phyloP scores from a whole-genome alignment of 768 basidiomycete species.

The Ramaria sp. region DNA sequence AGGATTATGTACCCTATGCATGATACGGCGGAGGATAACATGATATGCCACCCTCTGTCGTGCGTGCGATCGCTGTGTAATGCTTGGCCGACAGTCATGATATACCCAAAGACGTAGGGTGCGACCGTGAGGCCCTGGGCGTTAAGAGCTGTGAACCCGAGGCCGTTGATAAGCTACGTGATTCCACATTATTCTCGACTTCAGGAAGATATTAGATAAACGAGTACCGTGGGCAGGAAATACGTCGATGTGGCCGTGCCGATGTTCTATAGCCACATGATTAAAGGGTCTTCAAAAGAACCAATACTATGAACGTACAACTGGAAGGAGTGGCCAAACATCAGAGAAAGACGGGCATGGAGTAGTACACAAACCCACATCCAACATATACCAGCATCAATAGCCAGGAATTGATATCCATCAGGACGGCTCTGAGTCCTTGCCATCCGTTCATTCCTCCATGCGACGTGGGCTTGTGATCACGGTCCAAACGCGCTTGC shows the following conservation, averaged over 20 bases:
- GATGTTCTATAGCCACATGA: constrained; percentile 33
- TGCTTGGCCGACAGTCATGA: constrained; percentile 42
- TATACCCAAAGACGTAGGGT: constrained; percentile 45
- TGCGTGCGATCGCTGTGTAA: constrained; percentile 43
- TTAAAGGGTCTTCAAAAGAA: neutral
- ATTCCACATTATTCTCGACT: neutral
- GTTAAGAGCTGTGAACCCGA: constrained; percentile 45
- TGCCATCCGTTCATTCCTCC: constrained; percentile 48
- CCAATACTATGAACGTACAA: too few relatives aligned
- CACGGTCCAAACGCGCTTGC: constrained; percentile 42
- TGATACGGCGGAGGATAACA: constrained; percentile 34
- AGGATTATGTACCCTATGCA: constrained; percentile 45
- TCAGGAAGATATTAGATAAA: neutral
- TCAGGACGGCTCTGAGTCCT: constrained; percentile 40
- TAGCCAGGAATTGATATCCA: constrained; percentile 41
- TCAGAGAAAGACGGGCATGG: neutral
- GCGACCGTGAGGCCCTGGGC: constrained; percentile 50
- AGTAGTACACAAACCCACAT: constrained; percentile 24
- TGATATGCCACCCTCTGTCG: constrained; percentile 47
- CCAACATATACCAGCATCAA: constrained; percentile 42
- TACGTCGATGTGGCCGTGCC: constrained; percentile 46
- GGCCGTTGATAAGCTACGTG: constrained; percentile 37
- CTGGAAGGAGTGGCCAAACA: neutral
- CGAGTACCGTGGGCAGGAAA: constrained; percentile 40
- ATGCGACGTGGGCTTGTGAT: constrained; percentile 46